These are phyloP conservation scores for Boletus reticuloceps DNA, from an alignment of 768 basidiomycete genomes.

Conservation along the genomic window DNA sequence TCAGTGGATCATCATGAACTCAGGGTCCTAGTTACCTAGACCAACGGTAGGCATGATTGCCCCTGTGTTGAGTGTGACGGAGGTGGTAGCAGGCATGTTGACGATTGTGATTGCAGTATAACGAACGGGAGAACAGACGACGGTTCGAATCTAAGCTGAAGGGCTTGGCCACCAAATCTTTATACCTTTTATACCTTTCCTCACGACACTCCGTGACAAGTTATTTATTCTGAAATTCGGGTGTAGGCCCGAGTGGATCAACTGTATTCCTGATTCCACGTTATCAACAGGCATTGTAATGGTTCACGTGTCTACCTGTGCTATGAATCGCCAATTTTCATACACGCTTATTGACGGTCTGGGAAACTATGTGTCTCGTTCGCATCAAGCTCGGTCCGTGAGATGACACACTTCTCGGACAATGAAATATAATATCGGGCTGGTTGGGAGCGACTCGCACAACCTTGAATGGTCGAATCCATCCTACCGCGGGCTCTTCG, in stretches of 20 bases:
- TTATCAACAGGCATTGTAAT: not conserved
- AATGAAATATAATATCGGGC: no score
- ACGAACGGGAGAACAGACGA: not conserved
- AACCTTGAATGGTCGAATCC: no score
- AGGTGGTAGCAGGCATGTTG: constrained; percentile 48
- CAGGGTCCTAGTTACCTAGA: constrained; percentile 42
- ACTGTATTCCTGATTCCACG: not conserved
- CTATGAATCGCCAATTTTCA: not conserved
- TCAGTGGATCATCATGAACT: not conserved
- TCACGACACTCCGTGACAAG: not conserved
- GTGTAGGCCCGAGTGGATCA: not conserved
- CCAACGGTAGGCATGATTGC: constrained; percentile 74
- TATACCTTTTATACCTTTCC: not conserved
- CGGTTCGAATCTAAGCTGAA: not conserved
- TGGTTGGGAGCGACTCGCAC: no score
- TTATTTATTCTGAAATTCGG: constrained; percentile 7
- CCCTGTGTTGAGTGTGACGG: constrained; percentile 72
- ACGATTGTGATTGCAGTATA: not conserved
- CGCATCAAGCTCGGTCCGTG: no score
- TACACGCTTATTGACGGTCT: constrained; percentile 36
- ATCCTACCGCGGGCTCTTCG: no score
- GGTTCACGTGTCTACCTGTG: not conserved
- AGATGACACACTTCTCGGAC: no score
- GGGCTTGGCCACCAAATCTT: not conserved
- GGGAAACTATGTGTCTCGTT: constrained; percentile 35